Evolutionary conservation across 306 rosid species (phyloP).

Genomic region (Ammopiptanthus mongolicus): DNA sequence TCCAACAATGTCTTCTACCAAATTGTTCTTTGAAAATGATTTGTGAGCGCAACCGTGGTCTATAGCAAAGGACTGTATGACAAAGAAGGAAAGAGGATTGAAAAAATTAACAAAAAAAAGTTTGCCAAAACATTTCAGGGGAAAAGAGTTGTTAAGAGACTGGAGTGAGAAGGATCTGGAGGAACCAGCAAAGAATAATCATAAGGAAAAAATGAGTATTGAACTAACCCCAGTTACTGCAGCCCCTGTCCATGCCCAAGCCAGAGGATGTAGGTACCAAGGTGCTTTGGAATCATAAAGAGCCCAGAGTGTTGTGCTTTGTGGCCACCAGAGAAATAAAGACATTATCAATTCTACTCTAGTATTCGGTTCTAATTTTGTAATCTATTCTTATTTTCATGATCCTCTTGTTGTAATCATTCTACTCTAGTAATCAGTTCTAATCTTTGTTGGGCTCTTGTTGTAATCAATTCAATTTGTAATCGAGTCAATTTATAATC

Average conservation of each 20-base stretch:
- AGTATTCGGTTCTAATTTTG: too few relatives aligned
- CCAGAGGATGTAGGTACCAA: conserved; percentile 95
- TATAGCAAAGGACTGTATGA: conserved; percentile 76
- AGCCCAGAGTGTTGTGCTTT: too few relatives aligned
- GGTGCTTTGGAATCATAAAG: conserved; percentile 81
- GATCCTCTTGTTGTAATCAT: too few relatives aligned
- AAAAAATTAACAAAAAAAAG: neutral
- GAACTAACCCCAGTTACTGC: conserved; percentile 93
- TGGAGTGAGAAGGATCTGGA: neutral
- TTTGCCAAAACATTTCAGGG: neutral
- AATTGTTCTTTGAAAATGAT: conserved; percentile 89
- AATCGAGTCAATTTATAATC: too few relatives aligned
- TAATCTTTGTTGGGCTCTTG: too few relatives aligned
- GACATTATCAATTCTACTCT: too few relatives aligned
- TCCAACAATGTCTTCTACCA: conserved; percentile 93
- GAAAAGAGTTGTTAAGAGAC: neutral
- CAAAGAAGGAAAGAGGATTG: conserved; percentile 29
- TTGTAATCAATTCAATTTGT: too few relatives aligned
- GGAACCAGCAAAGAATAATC: neutral
- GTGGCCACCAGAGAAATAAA: too few relatives aligned
- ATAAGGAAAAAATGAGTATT: conserved; percentile 1
- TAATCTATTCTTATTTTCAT: too few relatives aligned
- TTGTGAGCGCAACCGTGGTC: conserved; percentile 99
- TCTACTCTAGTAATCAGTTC: too few relatives aligned
- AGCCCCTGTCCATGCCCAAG: conserved; percentile 99